These are phyloP conservation scores for Microcyclospora pomicola DNA, from an alignment of 2,329 filamentous ascomycete species.

Conservation along the genomic window DNA sequence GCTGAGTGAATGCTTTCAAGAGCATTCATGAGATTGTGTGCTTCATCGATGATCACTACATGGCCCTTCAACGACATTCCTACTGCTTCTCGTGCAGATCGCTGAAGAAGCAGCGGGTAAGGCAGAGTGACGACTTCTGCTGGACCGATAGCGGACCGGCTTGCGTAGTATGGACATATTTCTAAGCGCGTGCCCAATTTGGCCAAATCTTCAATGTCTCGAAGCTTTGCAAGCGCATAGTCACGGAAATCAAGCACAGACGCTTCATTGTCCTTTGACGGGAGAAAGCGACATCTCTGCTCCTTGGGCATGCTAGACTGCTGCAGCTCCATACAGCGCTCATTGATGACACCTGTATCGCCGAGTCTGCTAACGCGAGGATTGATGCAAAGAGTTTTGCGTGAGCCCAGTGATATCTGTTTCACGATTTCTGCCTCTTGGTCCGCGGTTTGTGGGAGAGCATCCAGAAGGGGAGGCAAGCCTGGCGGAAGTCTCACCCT, in stretches of 20 bases:
- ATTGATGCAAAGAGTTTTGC: conserved; percentile 85
- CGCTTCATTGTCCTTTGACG: conserved; percentile 59
- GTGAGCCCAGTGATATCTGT: conserved; percentile 68
- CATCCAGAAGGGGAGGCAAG: conserved; percentile 25
- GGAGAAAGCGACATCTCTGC: conserved; percentile 62
- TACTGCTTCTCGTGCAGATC: conserved; percentile 72
- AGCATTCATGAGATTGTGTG: conserved; percentile 94
- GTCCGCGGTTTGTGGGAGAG: neutral
- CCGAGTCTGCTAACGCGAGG: conserved; percentile 59
- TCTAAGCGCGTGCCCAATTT: conserved; percentile 62
- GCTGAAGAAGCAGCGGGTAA: conserved; percentile 80
- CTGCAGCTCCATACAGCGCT: conserved; percentile 81
- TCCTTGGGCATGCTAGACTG: conserved; percentile 49
- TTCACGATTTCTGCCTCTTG: conserved; percentile 40
- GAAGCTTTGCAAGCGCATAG: conserved; percentile 65
- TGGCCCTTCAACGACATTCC: conserved; percentile 76
- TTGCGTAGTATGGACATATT: conserved; percentile 95
- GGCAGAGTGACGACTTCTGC: conserved; percentile 74
- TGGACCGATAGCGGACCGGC: conserved; percentile 64
- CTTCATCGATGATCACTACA: conserved; percentile 91
- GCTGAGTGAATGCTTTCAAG: conserved; percentile 77
- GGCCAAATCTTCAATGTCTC: conserved; percentile 86
- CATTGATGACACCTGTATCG: conserved; percentile 71
- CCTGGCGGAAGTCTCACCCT: conserved; percentile 66
- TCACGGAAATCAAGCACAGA: conserved; percentile 73